phyloP scores from a whole-genome alignment of 2,329 filamentous ascomycete genomes.

The Chaetomiaceae sp. region DNA sequence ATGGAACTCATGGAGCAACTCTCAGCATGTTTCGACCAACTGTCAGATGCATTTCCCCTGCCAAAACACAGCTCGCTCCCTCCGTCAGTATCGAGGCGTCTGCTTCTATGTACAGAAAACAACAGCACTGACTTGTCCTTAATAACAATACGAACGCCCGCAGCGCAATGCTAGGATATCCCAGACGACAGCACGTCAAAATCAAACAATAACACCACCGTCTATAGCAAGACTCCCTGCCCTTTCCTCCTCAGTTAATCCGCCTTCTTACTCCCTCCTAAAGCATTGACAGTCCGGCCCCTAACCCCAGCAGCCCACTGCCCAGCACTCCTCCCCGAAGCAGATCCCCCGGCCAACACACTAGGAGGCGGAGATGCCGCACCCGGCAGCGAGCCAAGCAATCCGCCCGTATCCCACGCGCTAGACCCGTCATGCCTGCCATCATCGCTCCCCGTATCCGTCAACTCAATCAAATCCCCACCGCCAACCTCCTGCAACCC shows the following conservation, averaged over 20 bases:
- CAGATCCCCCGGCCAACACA: conserved; percentile 28
- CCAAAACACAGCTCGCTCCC: not conserved
- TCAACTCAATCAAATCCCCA: conserved; percentile 31
- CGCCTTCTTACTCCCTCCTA: conserved; percentile 43
- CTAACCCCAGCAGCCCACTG: conserved; percentile 34
- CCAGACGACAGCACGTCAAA: not conserved
- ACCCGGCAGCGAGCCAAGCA: conserved; percentile 10
- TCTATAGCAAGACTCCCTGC: not conserved
- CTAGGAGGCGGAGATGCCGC: not conserved
- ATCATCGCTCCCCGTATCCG: conserved; percentile 27
- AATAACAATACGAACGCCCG: conserved; percentile 9
- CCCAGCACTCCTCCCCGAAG: conserved; percentile 37
- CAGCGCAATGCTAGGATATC: conserved; percentile 22
- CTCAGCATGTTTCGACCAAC: too few relatives aligned
- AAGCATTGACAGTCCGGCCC: conserved; percentile 14
- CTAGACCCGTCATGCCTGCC: conserved; percentile 15
- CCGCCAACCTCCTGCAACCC: conserved; percentile 25
- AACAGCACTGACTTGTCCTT: not conserved
- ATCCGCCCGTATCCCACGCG: conserved; percentile 9
- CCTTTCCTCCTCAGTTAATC: conserved; percentile 31
- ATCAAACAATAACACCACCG: not conserved
- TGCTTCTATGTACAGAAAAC: conserved; percentile 11
- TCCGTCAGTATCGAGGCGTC: conserved; percentile 1
- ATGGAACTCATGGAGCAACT: too few relatives aligned
- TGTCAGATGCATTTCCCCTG: not conserved